Evolutionary conservation across 768 basidiomycete genomes (phyloP), one percentile per base, ranked within the genome.

Genomic region (Scleroderma citrinum): DNA sequence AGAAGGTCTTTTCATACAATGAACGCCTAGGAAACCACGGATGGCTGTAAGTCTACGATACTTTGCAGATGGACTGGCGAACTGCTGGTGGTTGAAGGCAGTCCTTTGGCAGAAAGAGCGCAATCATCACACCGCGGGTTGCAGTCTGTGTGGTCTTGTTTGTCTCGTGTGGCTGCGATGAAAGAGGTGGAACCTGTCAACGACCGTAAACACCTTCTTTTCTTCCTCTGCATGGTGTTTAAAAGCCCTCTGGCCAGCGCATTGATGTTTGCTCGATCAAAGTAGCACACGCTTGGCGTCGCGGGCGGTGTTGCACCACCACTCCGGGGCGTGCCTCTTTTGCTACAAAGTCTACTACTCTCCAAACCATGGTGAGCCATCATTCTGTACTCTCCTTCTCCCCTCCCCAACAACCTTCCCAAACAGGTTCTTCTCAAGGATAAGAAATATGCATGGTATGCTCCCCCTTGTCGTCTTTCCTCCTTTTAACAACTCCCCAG

Each of bases 391-490:
- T 47, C 14, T n/a, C 44, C 24, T 34, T 13, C 10, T 21, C 45
- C 34, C 10, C 31, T 44, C 19, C 45, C 14, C 49, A 21, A 44
- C 44, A 38, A 7, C 11, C 14, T 29, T 29, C 19, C 36, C 8
- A 8, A 4, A n/a, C 60, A 87, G 85, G 80, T 83, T 59, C 75
- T 87, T 61, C 74, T 88, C 64, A 80, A 77, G 63, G 76, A 75
- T 64, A 85, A 82, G 71, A 90, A 89, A 74, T 90, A 87, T 64
- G 87, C 87, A 55, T 90, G 87, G 86, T 88, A 64, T 30, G 83
- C 57, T n/a, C 53, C 44, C 36, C 46, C n/a, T 16, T 24, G 31
- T 44, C 14, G 42, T n/a, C 23, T n/a, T 29, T 8, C 19, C n/a
- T 13, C 36, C 38, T 42, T 48, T 35, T 48, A 48, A 36, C 36